These are phyloP conservation scores for Acanthamoeba triangularis DNA, from an alignment of 208 protist genomes.

Conservation along the genomic window DNA sequence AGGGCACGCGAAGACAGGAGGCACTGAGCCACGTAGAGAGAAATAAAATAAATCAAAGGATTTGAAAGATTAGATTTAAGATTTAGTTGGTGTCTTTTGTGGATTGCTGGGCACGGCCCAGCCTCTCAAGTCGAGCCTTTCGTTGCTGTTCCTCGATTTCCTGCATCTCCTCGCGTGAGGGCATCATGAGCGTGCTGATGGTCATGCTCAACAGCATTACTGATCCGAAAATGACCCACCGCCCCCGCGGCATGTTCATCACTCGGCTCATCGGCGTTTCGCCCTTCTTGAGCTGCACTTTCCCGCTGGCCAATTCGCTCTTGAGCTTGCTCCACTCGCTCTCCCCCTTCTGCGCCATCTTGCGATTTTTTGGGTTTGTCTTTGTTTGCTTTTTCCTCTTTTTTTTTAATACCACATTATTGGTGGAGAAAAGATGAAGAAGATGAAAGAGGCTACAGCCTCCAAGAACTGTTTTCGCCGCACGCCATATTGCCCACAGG, in stretches of 20 bases:
- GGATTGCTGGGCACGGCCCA: background rate
- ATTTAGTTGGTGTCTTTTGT: background rate
- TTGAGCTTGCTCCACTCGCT: conserved; percentile 19
- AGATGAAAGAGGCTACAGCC: too few relatives aligned
- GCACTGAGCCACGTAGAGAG: background rate
- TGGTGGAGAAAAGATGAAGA: too few relatives aligned
- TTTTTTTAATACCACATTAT: too few relatives aligned
- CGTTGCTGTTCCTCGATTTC: conserved; percentile 32
- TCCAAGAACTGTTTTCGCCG: too few relatives aligned
- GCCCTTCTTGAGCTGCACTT: conserved; percentile 18
- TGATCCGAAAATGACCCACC: background rate
- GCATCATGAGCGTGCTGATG: background rate
- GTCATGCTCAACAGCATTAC: background rate
- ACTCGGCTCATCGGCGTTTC: background rate
- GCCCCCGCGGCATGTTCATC: background rate
- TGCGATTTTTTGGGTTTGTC: background rate
- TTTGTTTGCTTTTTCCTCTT: background rate
- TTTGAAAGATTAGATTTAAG: too few relatives aligned
- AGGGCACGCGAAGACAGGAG: background rate
- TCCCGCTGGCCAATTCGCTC: background rate
- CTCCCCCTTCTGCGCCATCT: background rate
- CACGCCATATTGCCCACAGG: too few relatives aligned
- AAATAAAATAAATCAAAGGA: background rate
- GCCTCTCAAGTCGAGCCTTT: background rate
- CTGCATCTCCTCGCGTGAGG: background rate